Evolutionary conservation across 192 early-diverging fungal genomes (phyloP), one percentile per base, ranked within the genome.

Genomic region (Radiomyces spectabilis): DNA sequence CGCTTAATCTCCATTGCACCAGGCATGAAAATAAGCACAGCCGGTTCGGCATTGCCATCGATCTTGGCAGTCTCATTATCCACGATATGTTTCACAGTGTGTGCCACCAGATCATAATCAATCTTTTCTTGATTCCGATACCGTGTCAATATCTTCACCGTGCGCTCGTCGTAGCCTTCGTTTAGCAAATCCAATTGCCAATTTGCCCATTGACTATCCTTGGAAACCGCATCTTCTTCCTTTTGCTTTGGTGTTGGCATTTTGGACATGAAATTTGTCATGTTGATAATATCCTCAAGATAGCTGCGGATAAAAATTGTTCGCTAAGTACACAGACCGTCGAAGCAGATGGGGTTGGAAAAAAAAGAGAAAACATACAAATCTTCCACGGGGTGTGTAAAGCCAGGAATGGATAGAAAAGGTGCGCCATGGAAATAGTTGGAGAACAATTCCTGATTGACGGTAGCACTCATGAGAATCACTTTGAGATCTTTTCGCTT

Each of bases 391-490:
- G 87, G 84, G 44, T 82, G 85, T 1, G 87, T 86, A 33, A 85
- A 82, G n/a, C 87, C 87, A 24, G 87, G 85, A 31, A 89, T 87
- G 24, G 74, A 73, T 33, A 86, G 66, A 1, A 75, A 68, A 1
- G 81, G 87, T n/a, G 76, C 74, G 27, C 38, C 71, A 37, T 41
- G 75, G 74, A 70, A 88, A 71, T 76, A 92, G 43, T 45, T 41
- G 56, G 26, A 4, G 25, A 80, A 89, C 42, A 57, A 72, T 55
- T 54, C 61, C 25, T 81, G 77, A 44, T 91, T 82, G 12, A 85
- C 78, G 6, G 89, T 92, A 8, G 87, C 87, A 66, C 77, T 80
- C 89, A 90, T 89, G 25, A 88, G 50, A 18, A 88, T 68, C 13
- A 85, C 59, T 56, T 76, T 76, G 21, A 91, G 44, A 48, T 83